Percentiles rank a stretch among this genome's conserved stretches.
These are phyloP conservation scores for Xanthoconium separans DNA, from an alignment of 1,284 basidiomycete genomes.

Conservation along the genomic window DNA sequence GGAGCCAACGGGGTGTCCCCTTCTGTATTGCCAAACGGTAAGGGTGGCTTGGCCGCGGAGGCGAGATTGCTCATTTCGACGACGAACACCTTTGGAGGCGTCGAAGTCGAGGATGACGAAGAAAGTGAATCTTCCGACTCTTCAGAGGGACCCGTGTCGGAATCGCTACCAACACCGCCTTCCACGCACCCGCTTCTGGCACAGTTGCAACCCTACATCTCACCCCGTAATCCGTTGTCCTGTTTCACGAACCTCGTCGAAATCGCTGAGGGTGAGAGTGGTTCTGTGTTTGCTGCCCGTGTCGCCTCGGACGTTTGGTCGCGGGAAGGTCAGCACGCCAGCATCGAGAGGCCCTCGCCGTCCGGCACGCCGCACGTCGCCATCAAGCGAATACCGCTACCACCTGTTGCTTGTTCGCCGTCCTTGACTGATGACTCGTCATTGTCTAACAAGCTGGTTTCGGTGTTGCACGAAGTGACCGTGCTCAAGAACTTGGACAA, in stretches of 20 bases:
- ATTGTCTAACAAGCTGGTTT: constrained; percentile 59
- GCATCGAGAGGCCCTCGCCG: constrained; percentile 22
- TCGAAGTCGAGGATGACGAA: constrained; percentile 20
- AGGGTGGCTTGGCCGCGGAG: constrained; percentile 23
- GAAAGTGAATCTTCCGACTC: not conserved
- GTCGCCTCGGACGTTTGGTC: constrained; percentile 36
- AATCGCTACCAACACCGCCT: constrained; percentile 13
- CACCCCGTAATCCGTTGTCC: constrained; percentile 59
- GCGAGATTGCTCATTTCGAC: constrained; percentile 30
- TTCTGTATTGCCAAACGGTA: constrained; percentile 9
- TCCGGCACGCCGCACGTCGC: constrained; percentile 51
- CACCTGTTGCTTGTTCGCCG: constrained; percentile 36
- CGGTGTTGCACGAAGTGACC: constrained; percentile 57
- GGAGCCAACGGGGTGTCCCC: constrained; percentile 11
- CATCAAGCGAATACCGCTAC: constrained; percentile 66
- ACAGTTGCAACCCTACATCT: constrained; percentile 63
- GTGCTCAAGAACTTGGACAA: constrained; percentile 57
- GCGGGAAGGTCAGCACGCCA: constrained; percentile 5
- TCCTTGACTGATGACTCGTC: constrained; percentile 20
- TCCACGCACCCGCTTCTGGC: constrained; percentile 41
- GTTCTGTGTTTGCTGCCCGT: constrained; percentile 66
- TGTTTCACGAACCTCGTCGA: constrained; percentile 66
- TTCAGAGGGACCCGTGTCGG: constrained; percentile 33
- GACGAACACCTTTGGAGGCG: constrained; percentile 42
- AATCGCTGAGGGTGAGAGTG: constrained; percentile 78